Percentiles rank a stretch among this genome's conserved stretches.
Evolutionary conservation across 306 rosid genomes (phyloP).

Genomic region (Comarum palustre): DNA sequence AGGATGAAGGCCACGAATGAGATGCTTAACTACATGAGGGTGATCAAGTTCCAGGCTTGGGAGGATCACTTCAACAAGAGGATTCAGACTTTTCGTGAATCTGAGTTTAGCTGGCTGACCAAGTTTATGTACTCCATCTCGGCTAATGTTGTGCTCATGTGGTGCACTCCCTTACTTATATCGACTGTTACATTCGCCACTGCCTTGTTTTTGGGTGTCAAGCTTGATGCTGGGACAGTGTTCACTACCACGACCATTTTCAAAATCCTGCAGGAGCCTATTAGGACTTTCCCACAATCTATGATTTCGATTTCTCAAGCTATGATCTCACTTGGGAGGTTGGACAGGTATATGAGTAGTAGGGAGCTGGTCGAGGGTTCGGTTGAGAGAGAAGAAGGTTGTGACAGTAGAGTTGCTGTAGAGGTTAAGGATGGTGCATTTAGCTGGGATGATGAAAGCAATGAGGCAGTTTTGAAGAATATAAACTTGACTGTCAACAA

Average conservation of each 20-base stretch:
- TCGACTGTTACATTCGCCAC: constrained; percentile 75
- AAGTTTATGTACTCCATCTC: constrained; percentile 76
- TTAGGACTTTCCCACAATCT: constrained; percentile 84
- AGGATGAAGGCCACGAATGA: constrained; percentile 96
- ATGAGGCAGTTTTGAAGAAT: constrained; percentile 49
- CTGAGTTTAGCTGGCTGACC: constrained; percentile 73
- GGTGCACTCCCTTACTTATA: constrained; percentile 66
- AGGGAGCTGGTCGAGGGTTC: constrained; percentile 49
- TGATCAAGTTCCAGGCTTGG: constrained; percentile 98
- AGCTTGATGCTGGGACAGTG: constrained; percentile 84
- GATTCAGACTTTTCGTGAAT: constrained; percentile 48
- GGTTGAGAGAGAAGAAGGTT: constrained; percentile 60
- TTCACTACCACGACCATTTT: constrained; percentile 85
- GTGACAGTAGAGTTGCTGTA: constrained; percentile 49
- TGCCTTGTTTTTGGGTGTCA: constrained; percentile 61
- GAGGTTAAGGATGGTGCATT: constrained; percentile 64
- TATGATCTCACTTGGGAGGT: constrained; percentile 75
- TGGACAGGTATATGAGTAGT: constrained; percentile 76
- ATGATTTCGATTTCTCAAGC: constrained; percentile 92
- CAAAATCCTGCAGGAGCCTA: constrained; percentile 87
- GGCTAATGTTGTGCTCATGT: constrained; percentile 54
- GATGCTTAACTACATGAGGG: constrained; percentile 93
- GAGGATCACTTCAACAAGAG: constrained; percentile 82
- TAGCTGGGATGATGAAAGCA: constrained; percentile 81
- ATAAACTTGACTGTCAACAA: constrained; percentile 56